Evolutionary conservation across 805 yeast genomes (phyloP), one percentile per base, ranked within the genome.

Genomic region (Ogataea corticis): DNA sequence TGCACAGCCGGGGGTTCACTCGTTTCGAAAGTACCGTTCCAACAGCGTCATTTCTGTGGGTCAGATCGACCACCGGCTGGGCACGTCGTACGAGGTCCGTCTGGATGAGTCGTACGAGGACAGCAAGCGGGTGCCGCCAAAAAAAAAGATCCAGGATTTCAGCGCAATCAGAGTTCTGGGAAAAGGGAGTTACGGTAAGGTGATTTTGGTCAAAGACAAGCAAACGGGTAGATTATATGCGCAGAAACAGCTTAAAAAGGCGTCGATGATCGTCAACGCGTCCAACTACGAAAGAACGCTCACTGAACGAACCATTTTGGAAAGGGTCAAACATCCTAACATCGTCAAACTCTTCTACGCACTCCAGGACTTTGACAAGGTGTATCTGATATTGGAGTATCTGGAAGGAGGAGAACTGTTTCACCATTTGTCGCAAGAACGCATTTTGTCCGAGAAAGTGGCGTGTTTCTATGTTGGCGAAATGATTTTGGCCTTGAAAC

Each of bases 381-480:
- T 90, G 29, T 90, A 89, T 59, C 61, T 89, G 36, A 72, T 87
- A 25, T 64, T 89, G 38, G 95, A 89, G 61, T 89, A 85, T 60
- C 80, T 91, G 14, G 91, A 87, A 42, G 97, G 97, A 7, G 96
- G 97, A 18, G 97, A 89, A 62, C 65, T 89, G 30, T 89, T 78
- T 58, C 80, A 77, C 45, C 87, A 83, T 61, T 63, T 82, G 51
- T 77, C 82, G 11, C 68, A 65, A 42, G 68, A 66, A 41, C 57
- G 70, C 28, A 74, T 75, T 45, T 67, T 75, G 40, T 75, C 69
- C 45, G 95, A 82, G 67, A 80, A 75, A 59, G 77, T 80, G 30
- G 86, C 89, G 2, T 80, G 90, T 2, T 87, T 82, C 57, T 88
- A 88, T 54, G 74, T 82, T 3, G 96, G 94, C 0, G 94, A 89